A percentile compares a stretch with the other conserved stretches of the same genome.
phyloP scores from a whole-genome alignment of 73 alveolate genomes.

The Paramecium sexaurelia region DNA sequence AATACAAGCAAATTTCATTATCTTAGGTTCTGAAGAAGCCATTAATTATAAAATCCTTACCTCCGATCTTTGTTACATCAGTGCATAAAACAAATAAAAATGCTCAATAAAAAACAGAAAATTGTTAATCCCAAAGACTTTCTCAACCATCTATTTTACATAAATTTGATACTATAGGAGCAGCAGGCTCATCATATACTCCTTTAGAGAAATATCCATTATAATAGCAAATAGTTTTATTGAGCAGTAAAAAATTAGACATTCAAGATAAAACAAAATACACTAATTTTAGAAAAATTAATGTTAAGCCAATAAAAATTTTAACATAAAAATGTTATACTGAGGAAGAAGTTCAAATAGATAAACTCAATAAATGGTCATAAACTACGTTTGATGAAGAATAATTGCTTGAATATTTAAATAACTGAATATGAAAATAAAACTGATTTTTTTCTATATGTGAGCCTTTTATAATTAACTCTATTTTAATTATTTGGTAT shows the following conservation, averaged over 20 bases:
- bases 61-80: background rate
- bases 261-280: background rate
- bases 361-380: conserved; percentile 54
- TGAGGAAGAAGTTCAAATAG: background rate
- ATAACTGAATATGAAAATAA: background rate
- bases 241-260: background rate
- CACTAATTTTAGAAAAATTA: background rate
- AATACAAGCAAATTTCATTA: background rate
- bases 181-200: background rate
- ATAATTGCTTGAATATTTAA: background rate
- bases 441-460: background rate
- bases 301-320: background rate
- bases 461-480: background rate
- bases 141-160: background rate
- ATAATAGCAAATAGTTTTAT: background rate
- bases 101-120: background rate
- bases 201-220: background rate
- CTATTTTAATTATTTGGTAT: background rate
- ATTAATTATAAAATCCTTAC: background rate
- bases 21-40: conserved; percentile 1
- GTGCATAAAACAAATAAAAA: background rate
- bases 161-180: background rate
- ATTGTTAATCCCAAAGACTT: background rate
- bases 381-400: conserved; percentile 58
- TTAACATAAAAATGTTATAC: background rate